Evolutionary conservation across 306 rosid species (phyloP).

Genomic region (Alnus glutinosa): DNA sequence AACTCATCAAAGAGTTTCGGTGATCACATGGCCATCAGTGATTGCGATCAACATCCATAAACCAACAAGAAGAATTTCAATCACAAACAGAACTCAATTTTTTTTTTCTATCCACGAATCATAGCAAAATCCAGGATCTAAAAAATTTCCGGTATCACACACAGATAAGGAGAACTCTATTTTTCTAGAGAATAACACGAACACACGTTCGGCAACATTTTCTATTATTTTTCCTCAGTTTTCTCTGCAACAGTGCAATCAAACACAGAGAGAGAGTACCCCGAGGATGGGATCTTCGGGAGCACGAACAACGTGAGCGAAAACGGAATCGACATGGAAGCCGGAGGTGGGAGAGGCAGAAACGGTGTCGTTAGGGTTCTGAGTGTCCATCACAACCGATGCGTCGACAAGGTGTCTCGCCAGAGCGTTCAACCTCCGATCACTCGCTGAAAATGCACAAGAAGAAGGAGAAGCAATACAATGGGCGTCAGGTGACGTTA

Average conservation of each 20-base stretch:
- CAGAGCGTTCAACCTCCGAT: constrained; percentile 72
- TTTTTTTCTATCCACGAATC: background rate
- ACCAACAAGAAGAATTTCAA: background rate
- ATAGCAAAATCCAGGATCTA: no score
- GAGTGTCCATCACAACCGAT: constrained; percentile 45
- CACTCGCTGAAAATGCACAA: constrained; percentile 10
- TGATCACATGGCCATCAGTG: background rate
- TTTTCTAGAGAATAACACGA: background rate
- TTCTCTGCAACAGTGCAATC: background rate
- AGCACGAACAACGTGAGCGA: constrained; percentile 78
- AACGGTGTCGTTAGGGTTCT: constrained; percentile 26
- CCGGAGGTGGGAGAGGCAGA: constrained; percentile 66
- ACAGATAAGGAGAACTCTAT: background rate
- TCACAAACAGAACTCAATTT: background rate
- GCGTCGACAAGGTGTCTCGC: constrained; percentile 44
- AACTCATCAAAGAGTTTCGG: background rate
- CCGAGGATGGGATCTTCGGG: constrained; percentile 99
- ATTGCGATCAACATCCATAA: background rate
- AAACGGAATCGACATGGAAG: constrained; percentile 53
- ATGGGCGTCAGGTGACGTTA: constrained; percentile 20
- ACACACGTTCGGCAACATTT: background rate
- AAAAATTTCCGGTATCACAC: background rate
- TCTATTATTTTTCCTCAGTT: background rate
- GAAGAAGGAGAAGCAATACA: constrained; percentile 23
- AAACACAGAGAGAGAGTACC: constrained; percentile 38